phyloP scores from a whole-genome alignment of 1,284 basidiomycete genomes.

The Megacollybia platyphylla region DNA sequence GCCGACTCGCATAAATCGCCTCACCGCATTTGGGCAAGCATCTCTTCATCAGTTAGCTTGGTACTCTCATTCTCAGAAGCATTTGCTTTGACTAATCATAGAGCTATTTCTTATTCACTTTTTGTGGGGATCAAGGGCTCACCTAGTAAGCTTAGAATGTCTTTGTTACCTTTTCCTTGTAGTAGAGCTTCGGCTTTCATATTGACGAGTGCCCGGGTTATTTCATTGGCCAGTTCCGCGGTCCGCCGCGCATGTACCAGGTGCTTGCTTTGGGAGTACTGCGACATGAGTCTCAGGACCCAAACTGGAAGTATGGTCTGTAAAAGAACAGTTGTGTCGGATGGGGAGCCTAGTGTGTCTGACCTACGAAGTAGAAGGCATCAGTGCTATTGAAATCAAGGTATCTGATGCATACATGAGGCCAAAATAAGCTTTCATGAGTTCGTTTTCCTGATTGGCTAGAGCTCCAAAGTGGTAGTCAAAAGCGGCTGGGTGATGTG shows the following conservation, averaged over 20 bases:
- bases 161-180: constrained; percentile 19
- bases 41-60: constrained; percentile 26
- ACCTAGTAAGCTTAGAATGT: constrained; percentile 17
- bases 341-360: constrained; percentile 17
- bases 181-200: constrained; percentile 26
- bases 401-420: constrained; percentile 19
- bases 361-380: constrained; percentile 12
- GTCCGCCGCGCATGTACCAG: constrained; percentile 29
- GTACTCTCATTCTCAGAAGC: constrained; percentile 22
- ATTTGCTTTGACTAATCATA: constrained; percentile 25
- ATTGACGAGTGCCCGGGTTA: constrained; percentile 24
- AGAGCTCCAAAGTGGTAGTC: constrained; percentile 36
- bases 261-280: constrained; percentile 21
- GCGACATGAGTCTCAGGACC: constrained; percentile 25
- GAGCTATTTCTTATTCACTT: not conserved
- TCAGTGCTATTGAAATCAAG: not conserved
- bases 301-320: constrained; percentile 25
- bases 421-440: constrained; percentile 31
- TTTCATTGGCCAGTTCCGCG: constrained; percentile 22
- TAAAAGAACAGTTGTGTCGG: constrained; percentile 20
- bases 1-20: constrained; percentile 4
- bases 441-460: constrained; percentile 23
- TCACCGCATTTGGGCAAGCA: constrained; percentile 28
- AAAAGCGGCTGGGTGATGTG: constrained; percentile 24
- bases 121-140: constrained; percentile 6